Evolutionary conservation across 2,329 filamentous ascomycete species (phyloP).

Genomic region (Trichocomaceae sp.): DNA sequence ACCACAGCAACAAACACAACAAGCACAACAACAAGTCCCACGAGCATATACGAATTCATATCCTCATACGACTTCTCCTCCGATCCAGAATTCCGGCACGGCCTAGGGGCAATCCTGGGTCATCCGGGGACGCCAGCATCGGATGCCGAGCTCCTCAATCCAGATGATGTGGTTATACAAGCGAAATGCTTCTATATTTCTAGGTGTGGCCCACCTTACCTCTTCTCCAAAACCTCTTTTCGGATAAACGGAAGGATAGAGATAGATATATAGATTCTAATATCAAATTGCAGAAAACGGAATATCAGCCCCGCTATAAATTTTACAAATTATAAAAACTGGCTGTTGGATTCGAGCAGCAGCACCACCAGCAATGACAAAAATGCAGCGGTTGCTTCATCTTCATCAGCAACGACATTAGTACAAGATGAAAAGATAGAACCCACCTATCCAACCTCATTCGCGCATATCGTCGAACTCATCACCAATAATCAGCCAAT

Average conservation of each 20-base stretch:
- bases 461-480: slow-evolving; percentile 78
- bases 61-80: slow-evolving; percentile 35
- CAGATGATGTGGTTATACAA: slow-evolving; percentile 38
- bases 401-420: slow-evolving; percentile 4
- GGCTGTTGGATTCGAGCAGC: slow-evolving; percentile 37
- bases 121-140: slow-evolving; percentile 34
- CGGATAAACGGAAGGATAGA: too few species aligned
- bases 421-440: slow-evolving; percentile 17
- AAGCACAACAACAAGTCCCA: neutral
- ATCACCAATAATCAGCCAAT: slow-evolving; percentile 77
- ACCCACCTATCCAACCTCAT: slow-evolving; percentile 70
- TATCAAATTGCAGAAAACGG: slow-evolving; percentile 27
- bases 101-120: slow-evolving; percentile 42
- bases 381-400: slow-evolving; percentile 3
- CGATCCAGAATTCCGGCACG: slow-evolving; percentile 42
- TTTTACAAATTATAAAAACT: slow-evolving; percentile 61
- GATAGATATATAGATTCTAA: neutral
- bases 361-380: neutral
- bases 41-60: slow-evolving; percentile 29
- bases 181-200: slow-evolving; percentile 46
- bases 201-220: slow-evolving; percentile 22
- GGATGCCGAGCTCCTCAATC: slow-evolving; percentile 31
- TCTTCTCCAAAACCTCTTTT: neutral
- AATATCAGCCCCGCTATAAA: slow-evolving; percentile 47
- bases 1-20: neutral